Evolutionary conservation across 1,139 yeast species (phyloP), one percentile per base, ranked within the genome.

Genomic region (Yamadazyma epiphylla): DNA sequence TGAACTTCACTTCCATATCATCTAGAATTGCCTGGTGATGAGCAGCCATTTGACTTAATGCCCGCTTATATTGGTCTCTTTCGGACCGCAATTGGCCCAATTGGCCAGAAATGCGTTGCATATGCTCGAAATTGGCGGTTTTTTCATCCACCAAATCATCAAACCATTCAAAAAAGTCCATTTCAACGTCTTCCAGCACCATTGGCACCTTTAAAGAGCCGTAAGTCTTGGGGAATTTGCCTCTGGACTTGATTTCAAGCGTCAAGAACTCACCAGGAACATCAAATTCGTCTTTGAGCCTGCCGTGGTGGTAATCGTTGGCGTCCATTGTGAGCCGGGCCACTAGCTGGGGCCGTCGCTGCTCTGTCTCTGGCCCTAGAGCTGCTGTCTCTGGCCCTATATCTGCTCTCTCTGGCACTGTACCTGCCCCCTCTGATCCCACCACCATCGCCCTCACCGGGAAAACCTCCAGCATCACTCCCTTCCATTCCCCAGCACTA

Each of bases 1-100:
- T 59, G 31, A 64, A 64, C 39, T 64, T 61, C 33, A 46, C 51
- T 35, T 64, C 62, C 20, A 66, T 32, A 41, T 68, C 72, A 2
- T 44, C 36, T 3, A 60, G 38, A 4, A 67, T 55, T 12, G 24
- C 23, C 11, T 51, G 35, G 36, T 58, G 57, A 26, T 64, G 64
- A 3, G 22, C 19, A 2, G 15, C 19, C 3, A 27, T 24, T 4
- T 40, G 36, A 4, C 24, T 25, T 5, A 35, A 15, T 19, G 33
- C 30, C 13, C 25, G 19, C 15, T 41, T 33, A 26, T 30, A 41
- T n/a, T 22, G 31, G 14, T 29, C 29, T n/a, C 35, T 28, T 22
- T 41, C 41, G 10, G 26, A 15, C 7, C 9, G 13, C 10, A 38
- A 7, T 10, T 9, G 15, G 4, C 27, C 22, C 22, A 10, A 25